A percentile compares a stretch with the other conserved stretches of the same genome.
Evolutionary conservation across 2,329 filamentous ascomycete genomes (phyloP).

Genomic region (Huntiella savannae): DNA sequence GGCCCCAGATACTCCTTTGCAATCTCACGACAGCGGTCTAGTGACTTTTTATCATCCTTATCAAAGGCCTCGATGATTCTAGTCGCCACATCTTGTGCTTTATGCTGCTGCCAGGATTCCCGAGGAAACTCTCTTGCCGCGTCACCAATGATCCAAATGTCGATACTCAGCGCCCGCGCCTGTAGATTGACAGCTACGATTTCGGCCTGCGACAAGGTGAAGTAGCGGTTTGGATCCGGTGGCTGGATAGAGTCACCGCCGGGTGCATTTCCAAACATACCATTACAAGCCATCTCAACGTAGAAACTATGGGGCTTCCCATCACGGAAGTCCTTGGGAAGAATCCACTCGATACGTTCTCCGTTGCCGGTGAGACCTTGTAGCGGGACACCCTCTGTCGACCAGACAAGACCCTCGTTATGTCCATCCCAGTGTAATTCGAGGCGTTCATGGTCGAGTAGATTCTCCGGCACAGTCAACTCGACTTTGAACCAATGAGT

Average conservation of each 20-base stretch:
- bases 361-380: constrained; percentile 83
- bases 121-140: constrained; percentile 78
- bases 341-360: constrained; percentile 78
- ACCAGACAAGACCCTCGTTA: constrained; percentile 91
- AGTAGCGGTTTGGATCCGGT: constrained; percentile 69
- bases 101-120: constrained; percentile 75
- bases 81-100: constrained; percentile 67
- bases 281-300: constrained; percentile 96
- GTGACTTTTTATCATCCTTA: constrained; percentile 56
- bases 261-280: constrained; percentile 88
- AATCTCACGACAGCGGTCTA: constrained; percentile 63
- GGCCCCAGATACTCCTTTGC: constrained; percentile 67
- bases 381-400: constrained; percentile 68
- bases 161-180: constrained; percentile 66
- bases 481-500: constrained; percentile 92
- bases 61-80: constrained; percentile 82
- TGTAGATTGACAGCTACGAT: constrained; percentile 80
- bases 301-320: constrained; percentile 80
- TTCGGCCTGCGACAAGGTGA: constrained; percentile 54
- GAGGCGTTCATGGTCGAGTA: constrained; percentile 60
- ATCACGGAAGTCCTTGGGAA: constrained; percentile 65
- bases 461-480: constrained; percentile 54
- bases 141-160: constrained; percentile 92
- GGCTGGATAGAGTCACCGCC: constrained; percentile 77
- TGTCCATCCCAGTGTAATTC: constrained; percentile 93